Percentiles rank a stretch among this genome's conserved stretches.
Evolutionary conservation across 148 eudicot species (phyloP).

Genomic region (Rhododendron simsii): DNA sequence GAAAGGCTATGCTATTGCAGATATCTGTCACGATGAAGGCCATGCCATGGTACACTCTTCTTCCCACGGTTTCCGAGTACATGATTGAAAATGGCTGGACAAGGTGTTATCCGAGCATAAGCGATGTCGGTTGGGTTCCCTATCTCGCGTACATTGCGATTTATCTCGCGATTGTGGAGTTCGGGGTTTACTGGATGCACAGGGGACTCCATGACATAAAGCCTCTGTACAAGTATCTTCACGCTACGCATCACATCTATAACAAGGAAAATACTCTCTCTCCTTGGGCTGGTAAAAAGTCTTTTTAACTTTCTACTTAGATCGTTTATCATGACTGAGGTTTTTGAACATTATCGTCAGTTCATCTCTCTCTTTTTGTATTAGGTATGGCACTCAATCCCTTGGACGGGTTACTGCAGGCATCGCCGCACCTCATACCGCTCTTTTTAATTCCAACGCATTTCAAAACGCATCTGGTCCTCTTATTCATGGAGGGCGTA

Average conservation of each 20-base stretch:
- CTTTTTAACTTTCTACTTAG: not conserved
- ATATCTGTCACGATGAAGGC: slow-evolving; percentile 87
- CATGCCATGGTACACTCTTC: slow-evolving; percentile 72
- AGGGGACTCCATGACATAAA: slow-evolving; percentile 80
- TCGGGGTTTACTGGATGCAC: slow-evolving; percentile 90
- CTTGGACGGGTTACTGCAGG: slow-evolving; percentile 83
- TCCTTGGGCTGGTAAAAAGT: slow-evolving; percentile 70
- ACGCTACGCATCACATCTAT: slow-evolving; percentile 88
- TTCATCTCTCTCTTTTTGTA: not conserved
- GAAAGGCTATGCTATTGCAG: slow-evolving; percentile 64
- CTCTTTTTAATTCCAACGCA: slow-evolving; percentile 68
- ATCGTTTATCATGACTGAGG: not conserved
- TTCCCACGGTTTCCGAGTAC: slow-evolving; percentile 61
- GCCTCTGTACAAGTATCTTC: slow-evolving; percentile 80
- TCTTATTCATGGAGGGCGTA: slow-evolving; percentile 59
- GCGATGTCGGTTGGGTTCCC: slow-evolving; percentile 47
- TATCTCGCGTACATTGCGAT: slow-evolving; percentile 31
- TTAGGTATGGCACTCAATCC: slow-evolving; percentile 91
- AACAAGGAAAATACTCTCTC: slow-evolving; percentile 95
- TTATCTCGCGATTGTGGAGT: slow-evolving; percentile 65
- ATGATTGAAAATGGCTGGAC: slow-evolving; percentile 77
- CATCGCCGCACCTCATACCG: slow-evolving; percentile 61
- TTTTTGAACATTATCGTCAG: too few species aligned
- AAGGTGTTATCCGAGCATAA: slow-evolving; percentile 53
- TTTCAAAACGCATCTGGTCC: slow-evolving; percentile 54